Conservation (phyloP, 208 protist genomes). For the Hexamita inflata region DNA sequence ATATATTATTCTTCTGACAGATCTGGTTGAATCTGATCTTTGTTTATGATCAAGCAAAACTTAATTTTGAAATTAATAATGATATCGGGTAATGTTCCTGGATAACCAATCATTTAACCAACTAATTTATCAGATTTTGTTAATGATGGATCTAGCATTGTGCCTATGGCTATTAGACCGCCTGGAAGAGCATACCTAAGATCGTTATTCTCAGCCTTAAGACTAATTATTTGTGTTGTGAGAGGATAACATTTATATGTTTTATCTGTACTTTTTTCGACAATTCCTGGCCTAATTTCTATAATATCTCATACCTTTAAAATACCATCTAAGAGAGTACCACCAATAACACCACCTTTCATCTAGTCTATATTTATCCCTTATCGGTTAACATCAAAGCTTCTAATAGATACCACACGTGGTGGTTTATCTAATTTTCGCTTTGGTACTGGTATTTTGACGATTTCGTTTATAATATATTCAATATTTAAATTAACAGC, state of each 20-base stretch:
- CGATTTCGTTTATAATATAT: slow-evolving; percentile 85
- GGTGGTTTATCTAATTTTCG: slow-evolving; percentile 74
- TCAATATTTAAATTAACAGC: slow-evolving; percentile 93
- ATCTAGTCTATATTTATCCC: slow-evolving; percentile 81
- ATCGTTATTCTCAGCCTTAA: slow-evolving; percentile 86
- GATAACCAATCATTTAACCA: slow-evolving; percentile 66
- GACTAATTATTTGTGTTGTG: slow-evolving; percentile 67
- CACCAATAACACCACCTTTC: slow-evolving; percentile 88
- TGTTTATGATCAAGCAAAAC: no score
- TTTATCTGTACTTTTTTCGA: slow-evolving; percentile 46
- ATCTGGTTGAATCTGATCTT: no score
- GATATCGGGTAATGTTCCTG: slow-evolving; percentile 74
- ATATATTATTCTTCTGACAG: no score
- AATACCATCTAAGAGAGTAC: slow-evolving; percentile 86
- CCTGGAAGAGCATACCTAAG: slow-evolving; percentile 94
- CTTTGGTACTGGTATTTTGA: slow-evolving; percentile 82
- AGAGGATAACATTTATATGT: slow-evolving; percentile 86
- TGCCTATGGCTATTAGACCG: slow-evolving; percentile 91
- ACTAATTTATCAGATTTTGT: slow-evolving; percentile 90
- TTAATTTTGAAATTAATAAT: slow-evolving; percentile 88
- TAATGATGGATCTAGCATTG: slow-evolving; percentile 93
- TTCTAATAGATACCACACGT: slow-evolving; percentile 92
- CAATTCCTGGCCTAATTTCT: slow-evolving; percentile 86
- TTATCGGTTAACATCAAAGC: slow-evolving; percentile 99
- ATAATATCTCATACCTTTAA: slow-evolving; percentile 81